Conservation (phyloP, 2,329 filamentous ascomycete genomes). For the Cladosporium sp. region DNA sequence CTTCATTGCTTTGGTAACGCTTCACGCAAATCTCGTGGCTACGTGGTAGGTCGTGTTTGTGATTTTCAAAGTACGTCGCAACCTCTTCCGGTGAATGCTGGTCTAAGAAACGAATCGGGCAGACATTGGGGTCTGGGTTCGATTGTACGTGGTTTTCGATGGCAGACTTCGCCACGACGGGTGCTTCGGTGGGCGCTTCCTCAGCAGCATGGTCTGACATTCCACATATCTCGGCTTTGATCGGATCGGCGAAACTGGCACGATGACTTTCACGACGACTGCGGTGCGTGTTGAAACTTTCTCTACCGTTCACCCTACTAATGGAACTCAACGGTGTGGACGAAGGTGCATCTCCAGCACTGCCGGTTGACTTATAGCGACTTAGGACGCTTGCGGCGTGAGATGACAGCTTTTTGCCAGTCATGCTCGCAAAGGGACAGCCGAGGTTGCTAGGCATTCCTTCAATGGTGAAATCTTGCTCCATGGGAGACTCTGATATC, state of each 20-base stretch:
- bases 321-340: conserved; percentile 25
- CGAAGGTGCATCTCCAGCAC: conserved; percentile 15
- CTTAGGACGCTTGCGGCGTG: conserved; percentile 38
- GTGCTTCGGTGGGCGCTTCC: neutral
- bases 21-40: conserved; percentile 91
- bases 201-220: conserved; percentile 25
- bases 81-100: conserved; percentile 91
- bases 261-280: conserved; percentile 26
- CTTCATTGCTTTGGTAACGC: conserved; percentile 81
- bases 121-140: conserved; percentile 53
- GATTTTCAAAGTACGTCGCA: conserved; percentile 86
- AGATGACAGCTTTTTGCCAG: conserved; percentile 36
- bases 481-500: conserved; percentile 50
- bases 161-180: conserved; percentile 13
- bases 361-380: conserved; percentile 29
- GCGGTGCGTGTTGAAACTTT: conserved; percentile 32
- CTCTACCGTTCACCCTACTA: conserved; percentile 38
- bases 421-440: conserved; percentile 69
- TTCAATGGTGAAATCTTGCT: conserved; percentile 85
- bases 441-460: conserved; percentile 74
- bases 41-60: conserved; percentile 90
- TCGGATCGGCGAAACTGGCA: conserved; percentile 30
- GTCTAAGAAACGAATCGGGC: conserved; percentile 88
- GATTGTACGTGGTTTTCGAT: conserved; percentile 18
- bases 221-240: conserved; percentile 35